These are phyloP conservation scores for Pholiota adiposa DNA, from an alignment of 1,284 basidiomycete species.

Conservation along the genomic window DNA sequence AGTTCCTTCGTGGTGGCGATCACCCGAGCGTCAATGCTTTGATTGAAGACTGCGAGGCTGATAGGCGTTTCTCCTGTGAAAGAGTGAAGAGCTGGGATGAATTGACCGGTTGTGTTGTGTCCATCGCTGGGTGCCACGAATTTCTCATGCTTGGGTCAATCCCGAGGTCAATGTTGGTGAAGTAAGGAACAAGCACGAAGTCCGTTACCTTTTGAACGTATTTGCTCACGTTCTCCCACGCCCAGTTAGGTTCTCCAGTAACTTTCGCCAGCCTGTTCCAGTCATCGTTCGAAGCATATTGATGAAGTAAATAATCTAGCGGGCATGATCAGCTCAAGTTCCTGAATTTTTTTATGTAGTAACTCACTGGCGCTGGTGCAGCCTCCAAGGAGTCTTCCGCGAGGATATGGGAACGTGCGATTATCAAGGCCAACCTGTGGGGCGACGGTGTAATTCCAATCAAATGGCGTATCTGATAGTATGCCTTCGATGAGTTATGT, in stretches of 20 bases:
- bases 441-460: constrained; percentile 34
- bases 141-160: constrained; percentile 26
- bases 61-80: constrained; percentile 31
- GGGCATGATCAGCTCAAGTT: constrained; percentile 7
- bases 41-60: constrained; percentile 33
- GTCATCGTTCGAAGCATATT: constrained; percentile 38
- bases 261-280: constrained; percentile 36
- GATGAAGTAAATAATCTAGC: constrained; percentile 37
- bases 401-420: constrained; percentile 27
- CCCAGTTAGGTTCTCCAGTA: constrained; percentile 39
- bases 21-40: constrained; percentile 33
- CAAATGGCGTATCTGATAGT: constrained; percentile 17
- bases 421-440: constrained; percentile 28
- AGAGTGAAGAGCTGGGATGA: constrained; percentile 27
- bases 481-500: neutral
- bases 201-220: constrained; percentile 34
- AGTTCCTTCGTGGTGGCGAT: constrained; percentile 33
- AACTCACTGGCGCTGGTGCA: constrained; percentile 34
- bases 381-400: constrained; percentile 35
- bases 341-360: neutral
- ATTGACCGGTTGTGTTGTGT: constrained; percentile 26
- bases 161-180: neutral
- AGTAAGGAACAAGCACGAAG: neutral
- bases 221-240: constrained; percentile 35
- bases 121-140: constrained; percentile 31